Percentiles rank a stretch among this genome's conserved stretches.
phyloP scores from a whole-genome alignment of 345 rosid species.

The Melastoma malabathricum region DNA sequence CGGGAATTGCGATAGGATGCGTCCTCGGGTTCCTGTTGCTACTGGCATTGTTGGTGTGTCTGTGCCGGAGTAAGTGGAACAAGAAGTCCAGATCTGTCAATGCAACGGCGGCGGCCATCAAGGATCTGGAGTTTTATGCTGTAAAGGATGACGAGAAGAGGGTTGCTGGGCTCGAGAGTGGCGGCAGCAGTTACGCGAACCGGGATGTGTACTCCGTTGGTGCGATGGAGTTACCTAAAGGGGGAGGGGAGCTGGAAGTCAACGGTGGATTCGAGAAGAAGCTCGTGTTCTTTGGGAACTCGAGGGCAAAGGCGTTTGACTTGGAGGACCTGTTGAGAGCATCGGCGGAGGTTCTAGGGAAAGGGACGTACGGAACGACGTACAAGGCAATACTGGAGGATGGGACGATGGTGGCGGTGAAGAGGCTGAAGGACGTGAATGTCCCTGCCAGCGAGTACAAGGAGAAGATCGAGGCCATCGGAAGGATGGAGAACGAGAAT shows the following conservation, averaged over 20 bases:
- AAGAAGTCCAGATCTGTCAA: constrained; percentile 49
- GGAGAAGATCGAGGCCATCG: constrained; percentile 85
- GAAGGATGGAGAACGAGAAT: constrained; percentile 79
- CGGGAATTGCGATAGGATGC: constrained; percentile 81
- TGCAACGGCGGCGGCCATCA: constrained; percentile 45
- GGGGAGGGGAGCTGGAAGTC: constrained; percentile 21
- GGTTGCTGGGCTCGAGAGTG: constrained; percentile 32
- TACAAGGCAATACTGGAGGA: constrained; percentile 88
- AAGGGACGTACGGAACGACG: constrained; percentile 92
- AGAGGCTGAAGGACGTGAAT: constrained; percentile 85
- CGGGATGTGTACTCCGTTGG: constrained; percentile 28
- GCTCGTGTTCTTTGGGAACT: constrained; percentile 74
- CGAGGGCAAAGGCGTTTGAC: constrained; percentile 57
- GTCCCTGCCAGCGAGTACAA: constrained; percentile 67
- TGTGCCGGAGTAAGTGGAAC: constrained; percentile 42
- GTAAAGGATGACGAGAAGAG: too few species aligned
- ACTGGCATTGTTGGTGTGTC: constrained; percentile 32
- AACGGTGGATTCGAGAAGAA: constrained; percentile 26
- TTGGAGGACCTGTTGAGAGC: constrained; percentile 95
- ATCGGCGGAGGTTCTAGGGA: constrained; percentile 94
- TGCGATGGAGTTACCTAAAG: constrained; percentile 27
- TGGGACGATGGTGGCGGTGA: constrained; percentile 70
- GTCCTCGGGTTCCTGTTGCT: constrained; percentile 42
- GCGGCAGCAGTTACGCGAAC: constrained; percentile 17
- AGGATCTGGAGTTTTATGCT: constrained; percentile 33